Base-by-base conservation (phyloP, 1,284 basidiomycete genomes). In the Ceratobasidium sp. region DNA sequence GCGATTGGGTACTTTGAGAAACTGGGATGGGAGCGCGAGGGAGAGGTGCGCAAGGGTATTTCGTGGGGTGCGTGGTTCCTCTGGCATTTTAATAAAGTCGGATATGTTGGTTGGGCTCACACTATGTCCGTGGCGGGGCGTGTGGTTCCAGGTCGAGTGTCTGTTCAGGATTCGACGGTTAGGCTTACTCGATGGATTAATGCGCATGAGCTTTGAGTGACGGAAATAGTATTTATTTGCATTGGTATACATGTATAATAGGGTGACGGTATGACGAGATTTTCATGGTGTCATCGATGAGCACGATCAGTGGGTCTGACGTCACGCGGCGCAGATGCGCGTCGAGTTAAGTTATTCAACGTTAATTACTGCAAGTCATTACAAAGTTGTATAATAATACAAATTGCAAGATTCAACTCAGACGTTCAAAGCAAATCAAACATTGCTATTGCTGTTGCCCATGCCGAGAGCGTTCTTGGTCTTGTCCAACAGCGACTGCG, bases 401-500 rank as follows among this genome's bases (percentile, higher is more conserved):
- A 64, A 50, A 21, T 50, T 62, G 46, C 46, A 50, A 30, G 21
- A 48, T 34, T 26, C n/a, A 39, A 39, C 3, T 3, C 14, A 14
- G 52, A 46, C 46, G 39, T 16, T 28, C 46, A 62, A 32, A 9
- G 36, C 21, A 59, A 21, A 43, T 59, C n/a, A 43, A 46, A 30
- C n/a, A n/a, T 64, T 41, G 45, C 30, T 6, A 41, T 45, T n/a
- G 45, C 21, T 81, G 73, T n/a, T n/a, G 53, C 82, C 83, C 73
- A 87, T 76, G 30, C 85, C 85, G 62, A 86, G 77, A 46, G 85
- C 80, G 74, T 84, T 79, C 83, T 87, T 87, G 34, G 85, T 83
- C 81, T 86, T 85, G 77, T 82, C 79, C 21, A 83, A 48, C 43
- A 87, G 62, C 23, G 84, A 84, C 6, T 81, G 80, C 80, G 74